A percentile compares a stretch with the other conserved stretches of the same genome.
Evolutionary conservation across 176 grass and related monocot species (phyloP).

Genomic region (Carex cristatella): DNA sequence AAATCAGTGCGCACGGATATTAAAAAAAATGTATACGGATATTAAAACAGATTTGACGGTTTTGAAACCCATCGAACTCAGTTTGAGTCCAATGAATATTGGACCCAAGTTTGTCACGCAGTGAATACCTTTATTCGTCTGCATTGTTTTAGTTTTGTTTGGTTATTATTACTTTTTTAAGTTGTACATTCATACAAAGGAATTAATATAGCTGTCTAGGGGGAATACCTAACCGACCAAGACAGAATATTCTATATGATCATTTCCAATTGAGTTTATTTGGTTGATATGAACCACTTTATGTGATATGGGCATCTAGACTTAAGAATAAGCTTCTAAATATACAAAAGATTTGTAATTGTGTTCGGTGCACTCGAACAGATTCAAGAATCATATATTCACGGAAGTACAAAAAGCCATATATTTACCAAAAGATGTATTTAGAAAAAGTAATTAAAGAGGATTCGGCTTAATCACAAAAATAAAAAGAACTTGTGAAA

Average conservation of each 20-base stretch:
- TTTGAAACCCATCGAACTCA: no score
- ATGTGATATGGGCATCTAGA: background rate
- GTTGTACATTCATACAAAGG: no score
- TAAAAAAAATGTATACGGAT: no score
- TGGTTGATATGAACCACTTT: background rate
- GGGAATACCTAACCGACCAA: background rate
- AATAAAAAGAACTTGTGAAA: background rate
- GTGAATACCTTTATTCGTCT: no score
- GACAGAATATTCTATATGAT: background rate
- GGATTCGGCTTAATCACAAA: background rate
- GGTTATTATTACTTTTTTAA: no score
- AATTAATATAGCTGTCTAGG: no score
- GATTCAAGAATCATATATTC: slow-evolving; percentile 5
- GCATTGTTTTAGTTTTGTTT: no score
- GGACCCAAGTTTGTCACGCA: no score
- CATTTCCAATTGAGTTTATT: background rate
- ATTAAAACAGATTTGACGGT: no score
- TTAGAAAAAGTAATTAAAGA: background rate
- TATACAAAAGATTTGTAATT: background rate
- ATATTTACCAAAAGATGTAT: background rate
- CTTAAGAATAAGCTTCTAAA: background rate
- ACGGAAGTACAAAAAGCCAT: background rate
- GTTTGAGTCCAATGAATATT: no score
- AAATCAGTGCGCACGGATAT: no score
- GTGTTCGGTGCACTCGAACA: background rate